Conservation (phyloP, 176 grass and related monocot species). For the Otatea glauca region DNA sequence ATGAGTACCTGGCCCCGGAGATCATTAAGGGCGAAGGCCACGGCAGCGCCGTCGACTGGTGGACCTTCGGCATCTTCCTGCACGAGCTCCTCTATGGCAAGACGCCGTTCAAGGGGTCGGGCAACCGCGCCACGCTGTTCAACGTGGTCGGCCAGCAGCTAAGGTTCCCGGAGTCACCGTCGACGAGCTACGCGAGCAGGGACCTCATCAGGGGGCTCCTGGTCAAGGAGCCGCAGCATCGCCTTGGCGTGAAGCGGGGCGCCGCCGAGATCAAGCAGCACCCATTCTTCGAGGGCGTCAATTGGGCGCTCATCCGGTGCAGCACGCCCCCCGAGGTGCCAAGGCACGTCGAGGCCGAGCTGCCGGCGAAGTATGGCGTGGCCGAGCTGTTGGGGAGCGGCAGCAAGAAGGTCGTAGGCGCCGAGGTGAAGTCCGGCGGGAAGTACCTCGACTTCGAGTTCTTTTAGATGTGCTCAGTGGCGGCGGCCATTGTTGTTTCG, state of each 20-base stretch:
- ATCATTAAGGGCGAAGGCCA: constrained; percentile 92
- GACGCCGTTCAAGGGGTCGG: constrained; percentile 79
- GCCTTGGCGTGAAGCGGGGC: constrained; percentile 67
- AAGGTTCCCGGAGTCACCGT: constrained; percentile 58
- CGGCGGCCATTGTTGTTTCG: background rate
- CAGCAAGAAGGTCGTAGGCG: background rate
- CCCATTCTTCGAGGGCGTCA: constrained; percentile 84
- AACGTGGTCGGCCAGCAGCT: constrained; percentile 77
- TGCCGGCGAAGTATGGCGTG: constrained; percentile 10
- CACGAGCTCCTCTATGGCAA: constrained; percentile 78
- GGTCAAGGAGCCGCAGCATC: constrained; percentile 69
- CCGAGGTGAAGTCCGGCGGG: constrained; percentile 29
- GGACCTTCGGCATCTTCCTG: constrained; percentile 86
- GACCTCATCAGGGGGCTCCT: constrained; percentile 71
- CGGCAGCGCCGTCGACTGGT: constrained; percentile 92
- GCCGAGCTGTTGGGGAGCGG: background rate
- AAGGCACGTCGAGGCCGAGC: background rate
- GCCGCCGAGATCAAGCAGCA: constrained; percentile 82
- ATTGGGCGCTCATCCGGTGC: constrained; percentile 84
- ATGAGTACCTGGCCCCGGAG: constrained; percentile 92
- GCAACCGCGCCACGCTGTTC: constrained; percentile 73
- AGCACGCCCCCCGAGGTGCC: constrained; percentile 37
- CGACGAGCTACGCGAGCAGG: constrained; percentile 43
- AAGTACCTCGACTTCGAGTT: constrained; percentile 40
- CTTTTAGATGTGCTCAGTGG: background rate